A percentile compares a stretch with the other conserved stretches of the same genome.
Conservation (phyloP, 2,329 filamentous ascomycete species). For the Botrytis squamosa region DNA sequence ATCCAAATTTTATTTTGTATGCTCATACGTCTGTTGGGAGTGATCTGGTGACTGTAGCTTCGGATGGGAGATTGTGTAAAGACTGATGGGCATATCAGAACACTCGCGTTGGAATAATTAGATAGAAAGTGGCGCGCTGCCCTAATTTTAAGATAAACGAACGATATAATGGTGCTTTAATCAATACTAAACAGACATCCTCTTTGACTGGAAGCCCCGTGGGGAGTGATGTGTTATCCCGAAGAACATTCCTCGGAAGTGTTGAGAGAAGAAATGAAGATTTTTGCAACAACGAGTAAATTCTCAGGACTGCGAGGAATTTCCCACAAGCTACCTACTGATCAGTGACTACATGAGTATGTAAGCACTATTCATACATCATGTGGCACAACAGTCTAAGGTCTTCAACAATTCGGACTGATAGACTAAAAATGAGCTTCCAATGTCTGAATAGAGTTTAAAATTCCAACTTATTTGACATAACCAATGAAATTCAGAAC, state of each 20-base stretch:
- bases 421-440: background rate
- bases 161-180: background rate
- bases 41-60: background rate
- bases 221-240: background rate
- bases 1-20: background rate
- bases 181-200: too few species aligned
- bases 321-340: background rate
- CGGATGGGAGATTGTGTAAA: background rate
- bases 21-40: background rate
- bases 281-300: background rate
- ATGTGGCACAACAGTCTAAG: background rate
- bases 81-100: background rate
- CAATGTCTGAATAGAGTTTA: too few species aligned
- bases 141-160: background rate
- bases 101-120: too few species aligned
- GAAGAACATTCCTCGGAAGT: background rate
- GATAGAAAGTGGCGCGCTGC: too few species aligned
- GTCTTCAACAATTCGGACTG: background rate
- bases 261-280: background rate
- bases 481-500: background rate
- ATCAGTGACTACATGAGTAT: background rate
- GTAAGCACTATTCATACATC: background rate
- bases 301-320: background rate
- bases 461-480: background rate
- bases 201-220: rapidly evolving